These are phyloP conservation scores for Psilocybe sp. DNA, from an alignment of 768 basidiomycete genomes.

Conservation along the genomic window DNA sequence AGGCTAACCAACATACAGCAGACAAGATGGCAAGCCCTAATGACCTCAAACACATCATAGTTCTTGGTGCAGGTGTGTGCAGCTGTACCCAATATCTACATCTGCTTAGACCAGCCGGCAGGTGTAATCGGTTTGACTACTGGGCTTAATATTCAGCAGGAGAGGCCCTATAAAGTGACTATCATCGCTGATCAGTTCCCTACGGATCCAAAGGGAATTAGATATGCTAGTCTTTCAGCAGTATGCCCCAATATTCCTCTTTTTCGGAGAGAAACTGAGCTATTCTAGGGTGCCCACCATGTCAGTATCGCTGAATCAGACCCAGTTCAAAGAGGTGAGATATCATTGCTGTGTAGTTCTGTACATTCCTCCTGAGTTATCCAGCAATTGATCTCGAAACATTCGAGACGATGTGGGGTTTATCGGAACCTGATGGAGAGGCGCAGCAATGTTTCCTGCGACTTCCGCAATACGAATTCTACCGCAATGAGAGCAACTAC, in stretches of 20 bases:
- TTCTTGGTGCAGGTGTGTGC: conserved; percentile 1
- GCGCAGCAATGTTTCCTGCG: conserved; percentile 55
- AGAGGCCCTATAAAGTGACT: conserved; percentile 49
- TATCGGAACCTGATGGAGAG: conserved; percentile 47
- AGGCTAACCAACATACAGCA: no score
- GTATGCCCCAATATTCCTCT: conserved; percentile 31
- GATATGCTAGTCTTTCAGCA: conserved; percentile 72
- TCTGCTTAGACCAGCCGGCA: conserved; percentile 14
- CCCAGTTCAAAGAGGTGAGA: conserved; percentile 42
- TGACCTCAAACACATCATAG: background rate
- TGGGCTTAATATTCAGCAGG: conserved; percentile 58
- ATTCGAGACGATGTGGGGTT: conserved; percentile 59
- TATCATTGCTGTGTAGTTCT: background rate
- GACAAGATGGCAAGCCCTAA: no score
- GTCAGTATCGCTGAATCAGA: conserved; percentile 52
- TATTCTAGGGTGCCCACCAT: conserved; percentile 63
- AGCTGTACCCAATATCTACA: background rate
- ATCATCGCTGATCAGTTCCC: conserved; percentile 30
- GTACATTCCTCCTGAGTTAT: background rate
- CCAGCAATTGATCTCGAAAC: conserved; percentile 59
- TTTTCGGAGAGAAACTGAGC: background rate
- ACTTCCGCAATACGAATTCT: conserved; percentile 49
- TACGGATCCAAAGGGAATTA: conserved; percentile 37
- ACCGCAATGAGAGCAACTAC: conserved; percentile 13
- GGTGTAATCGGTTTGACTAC: conserved; percentile 68